These are phyloP conservation scores for Solanum peruvianum DNA, from an alignment of 257 asterid species.

Conservation along the genomic window DNA sequence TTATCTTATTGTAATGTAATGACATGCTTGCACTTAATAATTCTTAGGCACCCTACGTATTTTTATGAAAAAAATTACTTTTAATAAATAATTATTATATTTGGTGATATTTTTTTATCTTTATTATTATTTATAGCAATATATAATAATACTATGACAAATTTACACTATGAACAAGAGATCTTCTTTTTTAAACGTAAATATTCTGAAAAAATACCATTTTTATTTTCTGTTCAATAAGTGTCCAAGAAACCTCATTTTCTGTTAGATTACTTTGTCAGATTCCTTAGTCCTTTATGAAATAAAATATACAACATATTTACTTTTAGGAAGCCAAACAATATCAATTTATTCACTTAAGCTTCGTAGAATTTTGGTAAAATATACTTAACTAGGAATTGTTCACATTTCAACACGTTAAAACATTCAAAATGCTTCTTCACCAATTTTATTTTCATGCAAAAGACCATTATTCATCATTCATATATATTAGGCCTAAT, in stretches of 20 bases:
- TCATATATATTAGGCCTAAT: neutral
- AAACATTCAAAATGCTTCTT: neutral
- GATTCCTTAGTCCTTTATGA: neutral
- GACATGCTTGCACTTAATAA: neutral
- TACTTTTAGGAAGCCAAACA: neutral
- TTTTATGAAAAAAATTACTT: too few relatives aligned
- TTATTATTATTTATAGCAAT: too few relatives aligned
- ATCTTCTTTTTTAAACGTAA: neutral
- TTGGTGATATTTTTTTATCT: too few relatives aligned
- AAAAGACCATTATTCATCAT: neutral
- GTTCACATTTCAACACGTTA: neutral
- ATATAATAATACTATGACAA: too few relatives aligned
- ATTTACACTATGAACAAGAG: too few relatives aligned
- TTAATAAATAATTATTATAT: too few relatives aligned
- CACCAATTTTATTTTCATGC: neutral
- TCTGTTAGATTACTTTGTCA: neutral
- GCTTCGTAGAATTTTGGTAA: neutral
- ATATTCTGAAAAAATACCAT: neutral
- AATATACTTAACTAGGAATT: neutral
- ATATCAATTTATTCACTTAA: neutral
- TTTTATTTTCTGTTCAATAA: neutral
- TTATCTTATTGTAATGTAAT: neutral
- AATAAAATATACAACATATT: neutral
- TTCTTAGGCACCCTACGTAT: neutral
- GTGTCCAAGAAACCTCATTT: neutral